These are phyloP conservation scores for Scedosporium boydii DNA, from an alignment of 2,329 filamentous ascomycete species.

Conservation along the genomic window DNA sequence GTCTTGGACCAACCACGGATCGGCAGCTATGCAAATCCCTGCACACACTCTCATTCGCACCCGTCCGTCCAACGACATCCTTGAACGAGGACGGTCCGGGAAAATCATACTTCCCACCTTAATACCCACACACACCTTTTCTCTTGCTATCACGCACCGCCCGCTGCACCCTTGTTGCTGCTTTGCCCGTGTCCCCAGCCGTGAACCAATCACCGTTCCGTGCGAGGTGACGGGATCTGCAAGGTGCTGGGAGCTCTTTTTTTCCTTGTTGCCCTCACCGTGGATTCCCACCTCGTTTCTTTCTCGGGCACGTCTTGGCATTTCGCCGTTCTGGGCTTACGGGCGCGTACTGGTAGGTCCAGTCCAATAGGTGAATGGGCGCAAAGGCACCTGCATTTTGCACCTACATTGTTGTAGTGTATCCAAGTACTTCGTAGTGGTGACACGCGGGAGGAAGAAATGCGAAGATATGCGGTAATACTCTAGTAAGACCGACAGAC, in stretches of 20 bases:
- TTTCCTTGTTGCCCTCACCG: not conserved
- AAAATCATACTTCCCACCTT: not conserved
- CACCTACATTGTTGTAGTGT: too few relatives aligned
- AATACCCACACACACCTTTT: not conserved
- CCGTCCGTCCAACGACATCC: not conserved
- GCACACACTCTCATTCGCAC: not conserved
- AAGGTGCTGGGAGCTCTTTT: not conserved
- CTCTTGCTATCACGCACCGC: not conserved
- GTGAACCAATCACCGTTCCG: constrained; percentile 1
- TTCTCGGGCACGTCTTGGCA: not conserved
- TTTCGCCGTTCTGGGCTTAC: not conserved
- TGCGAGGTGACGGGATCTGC: constrained; percentile 5
- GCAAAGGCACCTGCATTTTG: not conserved
- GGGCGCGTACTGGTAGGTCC: not conserved
- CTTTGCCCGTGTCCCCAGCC: not conserved
- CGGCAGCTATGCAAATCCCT: not conserved
- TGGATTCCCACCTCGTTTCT: not conserved
- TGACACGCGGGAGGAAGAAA: too few relatives aligned
- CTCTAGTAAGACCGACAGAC: too few relatives aligned
- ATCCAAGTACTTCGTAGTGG: too few relatives aligned
- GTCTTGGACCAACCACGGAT: not conserved
- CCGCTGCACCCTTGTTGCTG: not conserved
- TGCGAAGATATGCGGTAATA: too few relatives aligned
- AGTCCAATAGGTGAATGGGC: not conserved
- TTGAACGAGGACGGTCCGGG: not conserved